phyloP scores from a whole-genome alignment of 176 grass and related monocot genomes.

The Phyllostachys edulis region DNA sequence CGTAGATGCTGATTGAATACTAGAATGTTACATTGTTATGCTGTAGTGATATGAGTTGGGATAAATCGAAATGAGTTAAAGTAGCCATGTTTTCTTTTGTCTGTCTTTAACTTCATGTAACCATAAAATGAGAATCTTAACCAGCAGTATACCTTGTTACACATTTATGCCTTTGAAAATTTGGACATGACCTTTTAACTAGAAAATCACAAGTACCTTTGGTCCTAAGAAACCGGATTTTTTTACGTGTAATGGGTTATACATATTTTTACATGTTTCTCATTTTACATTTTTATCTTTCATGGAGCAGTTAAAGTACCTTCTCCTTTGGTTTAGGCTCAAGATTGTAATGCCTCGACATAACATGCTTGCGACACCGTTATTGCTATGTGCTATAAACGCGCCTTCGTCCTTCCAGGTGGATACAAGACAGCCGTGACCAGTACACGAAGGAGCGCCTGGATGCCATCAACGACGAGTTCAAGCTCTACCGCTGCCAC shows the following conservation, averaged over 20 bases:
- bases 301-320: not conserved
- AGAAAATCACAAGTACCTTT: too few species aligned
- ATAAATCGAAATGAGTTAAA: not conserved
- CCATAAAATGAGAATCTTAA: not conserved
- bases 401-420: slow-evolving; percentile 42
- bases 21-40: not conserved
- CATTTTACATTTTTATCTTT: not conserved
- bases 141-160: not conserved
- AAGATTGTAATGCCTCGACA: not conserved
- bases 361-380: not conserved
- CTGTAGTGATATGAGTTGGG: not conserved
- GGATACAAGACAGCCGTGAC: slow-evolving; percentile 99
- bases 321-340: not conserved
- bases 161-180: not conserved
- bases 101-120: not conserved
- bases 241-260: not conserved
- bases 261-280: not conserved
- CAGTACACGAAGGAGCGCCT: slow-evolving; percentile 92
- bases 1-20: not conserved
- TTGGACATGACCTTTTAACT: not conserved
- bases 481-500: slow-evolving; percentile 96
- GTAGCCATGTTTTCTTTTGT: not conserved
- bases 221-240: not conserved
- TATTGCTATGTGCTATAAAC: slow-evolving; percentile 13
- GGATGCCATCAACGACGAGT: slow-evolving; percentile 88